These are phyloP conservation scores for Phytophthora syringae DNA, from an alignment of 352 stramenopile species.

Conservation along the genomic window DNA sequence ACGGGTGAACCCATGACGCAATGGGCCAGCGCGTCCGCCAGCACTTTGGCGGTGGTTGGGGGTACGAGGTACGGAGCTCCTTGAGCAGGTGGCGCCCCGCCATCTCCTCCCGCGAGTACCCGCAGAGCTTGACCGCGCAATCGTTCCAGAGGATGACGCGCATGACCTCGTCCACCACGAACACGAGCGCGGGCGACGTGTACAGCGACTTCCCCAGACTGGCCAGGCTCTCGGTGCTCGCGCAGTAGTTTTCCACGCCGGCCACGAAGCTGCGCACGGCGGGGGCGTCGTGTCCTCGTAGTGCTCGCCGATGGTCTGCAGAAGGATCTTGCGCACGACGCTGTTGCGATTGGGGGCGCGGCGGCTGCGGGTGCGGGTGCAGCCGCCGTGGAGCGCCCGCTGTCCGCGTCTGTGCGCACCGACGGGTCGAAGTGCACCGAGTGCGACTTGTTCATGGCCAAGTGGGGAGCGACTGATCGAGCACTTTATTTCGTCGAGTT, in stretches of 20 bases:
- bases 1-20: conserved; percentile 65
- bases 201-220: conserved; percentile 88
- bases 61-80: conserved; percentile 79
- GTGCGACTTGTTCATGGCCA: conserved; percentile 56
- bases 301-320: conserved; percentile 79
- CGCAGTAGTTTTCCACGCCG: conserved; percentile 78
- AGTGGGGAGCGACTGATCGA: conserved; percentile 12
- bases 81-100: conserved; percentile 73
- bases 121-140: conserved; percentile 68
- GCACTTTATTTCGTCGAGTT: conserved; percentile 29
- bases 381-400: conserved; percentile 42
- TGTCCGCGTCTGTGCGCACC: conserved; percentile 59
- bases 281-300: conserved; percentile 71
- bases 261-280: conserved; percentile 79
- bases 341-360: conserved; percentile 49
- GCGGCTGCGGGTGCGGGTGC: conserved; percentile 3
- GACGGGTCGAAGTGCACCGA: conserved; percentile 78
- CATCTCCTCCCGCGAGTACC: conserved; percentile 85
- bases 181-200: conserved; percentile 74
- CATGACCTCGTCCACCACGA: conserved; percentile 86
- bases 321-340: conserved; percentile 78
- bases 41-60: conserved; percentile 50
- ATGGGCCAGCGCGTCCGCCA: conserved; percentile 66
- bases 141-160: conserved; percentile 90
- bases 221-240: conserved; percentile 75